phyloP scores from a whole-genome alignment of 495 filamentous ascomycete genomes.

The Darksidea phi region DNA sequence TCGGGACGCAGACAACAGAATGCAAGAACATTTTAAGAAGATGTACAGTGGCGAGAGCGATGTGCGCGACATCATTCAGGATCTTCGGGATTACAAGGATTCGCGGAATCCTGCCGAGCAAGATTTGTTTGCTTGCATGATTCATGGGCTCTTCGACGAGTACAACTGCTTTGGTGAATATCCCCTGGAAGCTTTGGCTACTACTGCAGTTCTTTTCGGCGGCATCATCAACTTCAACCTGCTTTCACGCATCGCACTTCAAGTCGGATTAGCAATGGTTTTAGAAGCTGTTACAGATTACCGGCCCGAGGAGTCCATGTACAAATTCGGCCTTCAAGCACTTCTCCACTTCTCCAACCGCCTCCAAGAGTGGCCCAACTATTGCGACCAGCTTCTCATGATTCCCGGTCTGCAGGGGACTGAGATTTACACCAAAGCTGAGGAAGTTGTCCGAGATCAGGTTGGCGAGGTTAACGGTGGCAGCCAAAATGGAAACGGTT shows the following conservation, averaged over 20 bases:
- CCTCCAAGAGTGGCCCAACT: constrained; percentile 87
- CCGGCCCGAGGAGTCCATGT: constrained; percentile 80
- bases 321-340: constrained; percentile 97
- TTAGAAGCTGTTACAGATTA: constrained; percentile 88
- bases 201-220: constrained; percentile 93
- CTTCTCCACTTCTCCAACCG: constrained; percentile 80
- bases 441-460: constrained; percentile 70
- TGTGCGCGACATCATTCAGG: constrained; percentile 74
- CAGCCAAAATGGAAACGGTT: constrained; percentile 48
- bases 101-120: constrained; percentile 81
- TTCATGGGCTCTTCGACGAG: constrained; percentile 95
- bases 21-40: constrained; percentile 94
- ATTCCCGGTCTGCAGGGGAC: constrained; percentile 80
- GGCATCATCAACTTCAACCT: constrained; percentile 92
- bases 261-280: constrained; percentile 92
- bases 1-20: constrained; percentile 74
- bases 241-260: constrained; percentile 82
- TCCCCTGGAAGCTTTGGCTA: constrained; percentile 87
- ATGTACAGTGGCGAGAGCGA: constrained; percentile 91
- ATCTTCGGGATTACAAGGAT: constrained; percentile 78
- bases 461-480: constrained; percentile 43
- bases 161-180: constrained; percentile 94
- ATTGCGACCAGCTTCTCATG: constrained; percentile 77
- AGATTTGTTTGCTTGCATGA: constrained; percentile 97
- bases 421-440: constrained; percentile 75